These are phyloP conservation scores for Colletotrichum plurivorum DNA, from an alignment of 2,329 filamentous ascomycete species.

Conservation along the genomic window DNA sequence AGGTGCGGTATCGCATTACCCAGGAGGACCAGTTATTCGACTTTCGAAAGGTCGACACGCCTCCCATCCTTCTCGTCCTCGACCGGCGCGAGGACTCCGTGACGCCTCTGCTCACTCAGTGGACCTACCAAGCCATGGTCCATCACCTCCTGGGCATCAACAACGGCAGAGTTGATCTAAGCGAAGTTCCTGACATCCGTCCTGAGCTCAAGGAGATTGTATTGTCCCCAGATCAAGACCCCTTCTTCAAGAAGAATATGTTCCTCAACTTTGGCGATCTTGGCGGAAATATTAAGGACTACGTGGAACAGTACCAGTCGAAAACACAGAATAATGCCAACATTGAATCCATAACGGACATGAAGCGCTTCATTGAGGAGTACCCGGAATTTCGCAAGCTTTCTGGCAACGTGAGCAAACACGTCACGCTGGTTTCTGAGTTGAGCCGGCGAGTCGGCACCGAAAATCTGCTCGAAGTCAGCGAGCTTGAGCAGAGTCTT, in stretches of 20 bases:
- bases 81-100: slow-evolving; percentile 95
- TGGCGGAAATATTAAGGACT: slow-evolving; percentile 96
- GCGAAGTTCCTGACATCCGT: slow-evolving; percentile 84
- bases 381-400: slow-evolving; percentile 98
- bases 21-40: slow-evolving; percentile 98
- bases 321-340: slow-evolving; percentile 98
- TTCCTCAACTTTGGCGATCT: slow-evolving; percentile 97
- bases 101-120: slow-evolving; percentile 94
- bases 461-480: slow-evolving; percentile 93
- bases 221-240: slow-evolving; percentile 95
- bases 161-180: slow-evolving; percentile 93
- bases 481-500: slow-evolving; percentile 95
- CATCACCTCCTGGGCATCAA: slow-evolving; percentile 94
- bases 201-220: slow-evolving; percentile 95
- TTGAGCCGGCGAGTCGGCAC: slow-evolving; percentile 88
- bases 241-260: slow-evolving; percentile 99
- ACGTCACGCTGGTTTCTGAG: slow-evolving; percentile 95
- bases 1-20: slow-evolving; percentile 92
- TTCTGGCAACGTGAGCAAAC: slow-evolving; percentile 98
- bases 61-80: slow-evolving; percentile 90
- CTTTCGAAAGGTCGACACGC: slow-evolving; percentile 94
- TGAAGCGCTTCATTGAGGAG: slow-evolving; percentile 99
- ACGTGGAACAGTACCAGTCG: slow-evolving; percentile 97
- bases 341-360: slow-evolving; percentile 96
- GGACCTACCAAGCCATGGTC: slow-evolving; percentile 99